phyloP scores from a whole-genome alignment of 2,329 filamentous ascomycete genomes.

The Furcasterigmium sp. region DNA sequence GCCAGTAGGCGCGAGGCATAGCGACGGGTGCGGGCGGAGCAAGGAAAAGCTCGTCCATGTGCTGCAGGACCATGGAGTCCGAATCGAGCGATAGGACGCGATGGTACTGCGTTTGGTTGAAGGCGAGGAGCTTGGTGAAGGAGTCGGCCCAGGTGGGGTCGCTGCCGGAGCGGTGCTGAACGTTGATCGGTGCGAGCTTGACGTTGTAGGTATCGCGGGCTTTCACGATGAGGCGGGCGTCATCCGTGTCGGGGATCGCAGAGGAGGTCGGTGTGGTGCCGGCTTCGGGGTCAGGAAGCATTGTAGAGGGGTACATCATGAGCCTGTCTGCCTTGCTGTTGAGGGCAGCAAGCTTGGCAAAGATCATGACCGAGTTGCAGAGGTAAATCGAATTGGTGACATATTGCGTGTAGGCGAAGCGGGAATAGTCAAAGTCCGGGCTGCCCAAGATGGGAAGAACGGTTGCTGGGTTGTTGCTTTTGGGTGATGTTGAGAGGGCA shows the following conservation, averaged over 20 bases:
- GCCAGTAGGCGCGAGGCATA: conserved; percentile 67
- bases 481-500: neutral
- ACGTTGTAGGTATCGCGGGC: conserved; percentile 39
- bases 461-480: neutral
- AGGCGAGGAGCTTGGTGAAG: conserved; percentile 63
- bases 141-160: conserved; percentile 56
- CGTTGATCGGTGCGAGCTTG: conserved; percentile 33
- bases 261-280: conserved; percentile 7
- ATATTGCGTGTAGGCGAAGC: conserved; percentile 44
- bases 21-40: conserved; percentile 54
- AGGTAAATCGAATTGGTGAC: conserved; percentile 39
- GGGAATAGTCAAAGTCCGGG: conserved; percentile 31
- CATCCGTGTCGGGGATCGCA: conserved; percentile 16
- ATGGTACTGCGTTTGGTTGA: conserved; percentile 55
- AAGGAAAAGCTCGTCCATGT: conserved; percentile 65
- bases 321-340: conserved; percentile 37
- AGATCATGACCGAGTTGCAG: conserved; percentile 46
- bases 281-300: conserved; percentile 25
- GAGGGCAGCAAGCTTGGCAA: conserved; percentile 36
- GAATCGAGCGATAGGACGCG: conserved; percentile 48
- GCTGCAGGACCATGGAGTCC: conserved; percentile 53
- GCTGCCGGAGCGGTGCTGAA: conserved; percentile 27
- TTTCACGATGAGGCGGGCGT: conserved; percentile 30
- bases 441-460: neutral
- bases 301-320: conserved; percentile 38